Conservation (phyloP, 768 basidiomycete genomes). For the Tubosaeta sp. region DNA sequence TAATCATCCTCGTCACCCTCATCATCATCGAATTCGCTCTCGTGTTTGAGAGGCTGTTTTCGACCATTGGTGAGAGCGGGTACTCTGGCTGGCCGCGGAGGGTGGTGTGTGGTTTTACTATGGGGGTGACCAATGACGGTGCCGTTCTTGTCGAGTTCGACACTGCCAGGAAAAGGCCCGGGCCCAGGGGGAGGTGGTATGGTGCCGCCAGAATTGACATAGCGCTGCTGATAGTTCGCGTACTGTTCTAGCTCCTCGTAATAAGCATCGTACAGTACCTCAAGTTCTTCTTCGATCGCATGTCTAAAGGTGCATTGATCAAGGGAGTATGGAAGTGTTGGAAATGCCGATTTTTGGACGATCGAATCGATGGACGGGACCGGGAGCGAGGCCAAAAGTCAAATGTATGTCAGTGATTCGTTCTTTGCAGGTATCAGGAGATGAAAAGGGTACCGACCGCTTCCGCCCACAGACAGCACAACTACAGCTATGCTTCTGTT, state of each 20-base stretch:
- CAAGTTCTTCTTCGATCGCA: slow-evolving; percentile 99
- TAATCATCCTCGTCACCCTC: slow-evolving; percentile 53
- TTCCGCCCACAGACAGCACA: slow-evolving; percentile 97
- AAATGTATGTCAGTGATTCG: slow-evolving; percentile 18
- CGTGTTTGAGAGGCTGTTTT: slow-evolving; percentile 43
- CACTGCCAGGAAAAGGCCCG: slow-evolving; percentile 96
- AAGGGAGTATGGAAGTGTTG: slow-evolving; percentile 11
- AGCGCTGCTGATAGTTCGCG: slow-evolving; percentile 96
- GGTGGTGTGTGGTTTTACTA: slow-evolving; percentile 34
- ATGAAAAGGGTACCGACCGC: slow-evolving; percentile 58
- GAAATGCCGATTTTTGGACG: slow-evolving; percentile 11
- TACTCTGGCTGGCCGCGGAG: slow-evolving; percentile 34
- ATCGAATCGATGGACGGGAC: slow-evolving; percentile 16
- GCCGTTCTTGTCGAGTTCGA: slow-evolving; percentile 93
- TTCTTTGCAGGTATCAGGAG: slow-evolving; percentile 13
- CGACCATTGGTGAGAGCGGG: slow-evolving; percentile 35
- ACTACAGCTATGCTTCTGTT: slow-evolving; percentile 93
- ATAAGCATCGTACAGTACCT: slow-evolving; percentile 99
- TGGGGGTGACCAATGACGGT: slow-evolving; percentile 46
- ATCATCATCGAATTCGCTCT: slow-evolving; percentile 65
- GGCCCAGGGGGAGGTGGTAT: slow-evolving; percentile 92
- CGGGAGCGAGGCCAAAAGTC: slow-evolving; percentile 21
- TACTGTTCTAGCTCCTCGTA: slow-evolving; percentile 99
- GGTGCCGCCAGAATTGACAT: slow-evolving; percentile 84
- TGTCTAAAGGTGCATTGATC: slow-evolving; percentile 47